Conservation (phyloP, 352 stramenopile genomes). For the Lagenidium sp. region DNA sequence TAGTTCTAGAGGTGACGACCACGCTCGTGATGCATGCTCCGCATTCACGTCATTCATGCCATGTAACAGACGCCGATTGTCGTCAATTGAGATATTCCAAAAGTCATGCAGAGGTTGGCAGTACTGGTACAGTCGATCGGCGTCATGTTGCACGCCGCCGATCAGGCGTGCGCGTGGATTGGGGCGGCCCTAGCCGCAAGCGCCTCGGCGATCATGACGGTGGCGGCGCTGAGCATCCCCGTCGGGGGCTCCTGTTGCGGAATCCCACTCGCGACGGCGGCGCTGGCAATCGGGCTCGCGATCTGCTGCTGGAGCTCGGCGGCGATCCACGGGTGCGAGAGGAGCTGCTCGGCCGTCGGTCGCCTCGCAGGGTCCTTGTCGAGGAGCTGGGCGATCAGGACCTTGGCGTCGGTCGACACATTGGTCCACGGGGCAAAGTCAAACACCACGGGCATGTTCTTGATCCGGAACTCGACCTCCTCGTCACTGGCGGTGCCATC, state of each 20-base stretch:
- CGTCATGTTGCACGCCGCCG: too few relatives aligned
- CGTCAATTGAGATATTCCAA: too few relatives aligned
- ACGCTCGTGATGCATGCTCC: too few relatives aligned
- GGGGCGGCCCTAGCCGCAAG: too few relatives aligned
- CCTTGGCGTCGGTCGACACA: slow-evolving; percentile 83
- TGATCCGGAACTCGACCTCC: slow-evolving; percentile 79
- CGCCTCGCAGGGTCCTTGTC: slow-evolving; percentile 73
- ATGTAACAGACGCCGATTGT: too few relatives aligned
- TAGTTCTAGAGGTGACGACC: too few relatives aligned
- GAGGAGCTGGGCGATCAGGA: slow-evolving; percentile 86
- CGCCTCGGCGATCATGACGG: too few relatives aligned
- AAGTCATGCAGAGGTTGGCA: too few relatives aligned
- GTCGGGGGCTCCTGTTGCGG: background rate
- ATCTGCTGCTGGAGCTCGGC: slow-evolving; percentile 1
- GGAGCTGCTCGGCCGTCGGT: slow-evolving; percentile 83
- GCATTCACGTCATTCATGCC: too few relatives aligned
- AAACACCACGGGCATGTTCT: slow-evolving; percentile 36
- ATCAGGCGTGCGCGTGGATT: too few relatives aligned
- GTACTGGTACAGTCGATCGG: too few relatives aligned
- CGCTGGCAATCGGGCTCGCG: slow-evolving; percentile 4
- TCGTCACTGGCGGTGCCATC: slow-evolving; percentile 76
- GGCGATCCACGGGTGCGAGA: slow-evolving; percentile 89
- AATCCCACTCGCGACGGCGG: slow-evolving; percentile 2
- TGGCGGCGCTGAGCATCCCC: too few relatives aligned
- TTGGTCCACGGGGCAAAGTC: slow-evolving; percentile 42